These are phyloP conservation scores for Psilocybe tampanensis DNA, from an alignment of 768 basidiomycete species.

Conservation along the genomic window DNA sequence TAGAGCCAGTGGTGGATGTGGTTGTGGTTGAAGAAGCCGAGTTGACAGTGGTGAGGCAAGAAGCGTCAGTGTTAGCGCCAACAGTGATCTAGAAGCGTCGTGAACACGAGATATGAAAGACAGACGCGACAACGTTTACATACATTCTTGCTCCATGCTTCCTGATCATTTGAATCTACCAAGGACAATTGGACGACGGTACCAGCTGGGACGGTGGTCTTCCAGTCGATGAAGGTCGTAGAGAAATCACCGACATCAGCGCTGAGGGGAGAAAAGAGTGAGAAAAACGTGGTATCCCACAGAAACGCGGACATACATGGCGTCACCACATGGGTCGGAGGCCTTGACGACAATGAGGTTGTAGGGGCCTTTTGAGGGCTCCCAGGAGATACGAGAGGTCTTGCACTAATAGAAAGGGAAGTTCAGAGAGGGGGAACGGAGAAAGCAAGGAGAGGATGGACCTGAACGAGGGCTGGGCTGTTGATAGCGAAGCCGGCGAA, in stretches of 20 bases:
- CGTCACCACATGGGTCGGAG: slow-evolving; percentile 56
- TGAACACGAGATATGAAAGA: slow-evolving; percentile 4
- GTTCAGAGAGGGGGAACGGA: not conserved
- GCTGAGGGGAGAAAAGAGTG: slow-evolving; percentile 33
- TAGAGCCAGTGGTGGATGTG: slow-evolving; percentile 8
- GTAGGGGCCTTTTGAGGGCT: slow-evolving; percentile 47
- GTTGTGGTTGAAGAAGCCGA: not conserved
- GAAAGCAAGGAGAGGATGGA: slow-evolving; percentile 28
- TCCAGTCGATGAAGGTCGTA: slow-evolving; percentile 47
- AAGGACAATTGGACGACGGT: slow-evolving; percentile 53
- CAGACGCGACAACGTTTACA: slow-evolving; percentile 28
- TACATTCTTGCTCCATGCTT: slow-evolving; percentile 70
- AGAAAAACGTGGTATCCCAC: not conserved
- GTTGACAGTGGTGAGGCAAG: slow-evolving; percentile 34
- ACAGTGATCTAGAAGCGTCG: slow-evolving; percentile 39
- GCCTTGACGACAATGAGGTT: slow-evolving; percentile 57
- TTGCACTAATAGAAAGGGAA: slow-evolving; percentile 49
- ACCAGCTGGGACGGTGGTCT: slow-evolving; percentile 47
- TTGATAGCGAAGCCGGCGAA: slow-evolving; percentile 55
- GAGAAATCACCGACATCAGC: slow-evolving; percentile 60
- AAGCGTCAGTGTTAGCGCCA: slow-evolving; percentile 35
- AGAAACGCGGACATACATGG: slow-evolving; percentile 48
- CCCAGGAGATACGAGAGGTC: slow-evolving; percentile 53
- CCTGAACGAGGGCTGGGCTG: slow-evolving; percentile 58
- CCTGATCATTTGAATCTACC: slow-evolving; percentile 51